phyloP scores from a whole-genome alignment of 805 yeast species.

The Ogataea ganodermae region DNA sequence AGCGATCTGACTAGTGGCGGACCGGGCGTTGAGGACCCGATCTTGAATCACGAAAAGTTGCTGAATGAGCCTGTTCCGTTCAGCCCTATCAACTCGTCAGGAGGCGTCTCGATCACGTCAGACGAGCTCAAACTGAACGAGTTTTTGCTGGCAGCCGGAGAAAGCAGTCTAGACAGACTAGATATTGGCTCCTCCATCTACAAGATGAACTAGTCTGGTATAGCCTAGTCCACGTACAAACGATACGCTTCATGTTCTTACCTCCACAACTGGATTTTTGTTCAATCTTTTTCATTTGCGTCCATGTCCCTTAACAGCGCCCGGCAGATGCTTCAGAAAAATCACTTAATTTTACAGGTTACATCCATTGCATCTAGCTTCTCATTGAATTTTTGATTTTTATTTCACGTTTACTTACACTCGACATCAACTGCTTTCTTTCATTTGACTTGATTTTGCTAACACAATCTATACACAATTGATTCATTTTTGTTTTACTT shows the following conservation, averaged over 20 bases:
- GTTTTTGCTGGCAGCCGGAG: constrained; percentile 55
- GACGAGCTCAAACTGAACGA: constrained; percentile 47
- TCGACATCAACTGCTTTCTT: constrained; percentile 4
- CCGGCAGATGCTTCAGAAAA: constrained; percentile 3
- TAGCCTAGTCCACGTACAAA: not conserved
- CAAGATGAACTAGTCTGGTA: constrained; percentile 36
- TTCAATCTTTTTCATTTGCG: not conserved
- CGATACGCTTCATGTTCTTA: not conserved
- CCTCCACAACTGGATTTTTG: not conserved
- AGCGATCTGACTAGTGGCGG: constrained; percentile 1
- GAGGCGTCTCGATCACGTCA: constrained; percentile 20
- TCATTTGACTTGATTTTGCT: constrained; percentile 7
- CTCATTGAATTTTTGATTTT: constrained; percentile 3
- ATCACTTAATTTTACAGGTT: constrained; percentile 4
- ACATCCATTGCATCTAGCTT: constrained; percentile 10
- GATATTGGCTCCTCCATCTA: constrained; percentile 46
- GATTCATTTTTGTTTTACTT: constrained; percentile 6
- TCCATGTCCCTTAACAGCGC: not conserved
- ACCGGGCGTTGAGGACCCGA: constrained; percentile 9
- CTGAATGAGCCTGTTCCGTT: constrained; percentile 32
- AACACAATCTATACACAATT: constrained; percentile 4
- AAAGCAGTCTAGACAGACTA: constrained; percentile 54
- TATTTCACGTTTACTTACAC: constrained; percentile 6
- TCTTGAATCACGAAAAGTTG: constrained; percentile 23
- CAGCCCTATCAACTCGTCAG: constrained; percentile 23